These are phyloP conservation scores for Cephalotrichum gorgonifer DNA, from an alignment of 2,329 filamentous ascomycete genomes.

Conservation along the genomic window DNA sequence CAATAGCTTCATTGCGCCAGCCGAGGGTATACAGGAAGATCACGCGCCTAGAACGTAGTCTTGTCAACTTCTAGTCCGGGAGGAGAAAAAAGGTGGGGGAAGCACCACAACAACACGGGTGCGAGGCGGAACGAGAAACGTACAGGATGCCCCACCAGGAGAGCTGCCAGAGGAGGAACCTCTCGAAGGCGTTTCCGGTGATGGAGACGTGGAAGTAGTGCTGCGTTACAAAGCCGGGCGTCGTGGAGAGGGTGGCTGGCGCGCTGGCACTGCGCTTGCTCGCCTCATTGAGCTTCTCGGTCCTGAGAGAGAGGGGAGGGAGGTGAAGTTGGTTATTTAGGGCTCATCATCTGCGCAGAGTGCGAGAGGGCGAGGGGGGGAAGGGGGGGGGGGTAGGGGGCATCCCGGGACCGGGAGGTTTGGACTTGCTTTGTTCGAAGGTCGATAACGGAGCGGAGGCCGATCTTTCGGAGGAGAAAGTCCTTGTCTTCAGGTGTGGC, in stretches of 20 bases:
- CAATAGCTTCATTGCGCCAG: conserved; percentile 58
- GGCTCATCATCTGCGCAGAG: conserved; percentile 71
- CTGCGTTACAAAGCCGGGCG: conserved; percentile 50
- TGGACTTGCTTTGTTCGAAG: conserved; percentile 57
- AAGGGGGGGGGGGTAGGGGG: too few relatives aligned
- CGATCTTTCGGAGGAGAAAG: conserved; percentile 46
- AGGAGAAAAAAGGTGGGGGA: conserved; percentile 43
- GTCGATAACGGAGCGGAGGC: conserved; percentile 66
- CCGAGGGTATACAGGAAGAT: conserved; percentile 53
- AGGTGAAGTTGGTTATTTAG: conserved; percentile 51
- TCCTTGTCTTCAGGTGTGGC: conserved; percentile 56
- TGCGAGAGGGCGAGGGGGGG: too few relatives aligned
- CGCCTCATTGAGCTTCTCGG: conserved; percentile 61
- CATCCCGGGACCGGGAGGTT: background rate
- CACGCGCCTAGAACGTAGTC: conserved; percentile 19
- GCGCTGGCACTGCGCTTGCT: conserved; percentile 45
- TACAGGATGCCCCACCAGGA: conserved; percentile 7
- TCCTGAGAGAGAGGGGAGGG: conserved; percentile 29
- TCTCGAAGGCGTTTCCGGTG: conserved; percentile 62
- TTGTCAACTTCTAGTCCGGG: background rate
- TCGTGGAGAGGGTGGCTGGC: conserved; percentile 27
- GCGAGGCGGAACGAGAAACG: background rate
- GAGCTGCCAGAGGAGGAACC: conserved; percentile 21
- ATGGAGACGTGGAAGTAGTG: conserved; percentile 59
- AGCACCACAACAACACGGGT: conserved; percentile 35